A percentile compares a stretch with the other conserved stretches of the same genome.
Conservation (phyloP, 208 protist species). For the Trypanosoma vivax region DNA sequence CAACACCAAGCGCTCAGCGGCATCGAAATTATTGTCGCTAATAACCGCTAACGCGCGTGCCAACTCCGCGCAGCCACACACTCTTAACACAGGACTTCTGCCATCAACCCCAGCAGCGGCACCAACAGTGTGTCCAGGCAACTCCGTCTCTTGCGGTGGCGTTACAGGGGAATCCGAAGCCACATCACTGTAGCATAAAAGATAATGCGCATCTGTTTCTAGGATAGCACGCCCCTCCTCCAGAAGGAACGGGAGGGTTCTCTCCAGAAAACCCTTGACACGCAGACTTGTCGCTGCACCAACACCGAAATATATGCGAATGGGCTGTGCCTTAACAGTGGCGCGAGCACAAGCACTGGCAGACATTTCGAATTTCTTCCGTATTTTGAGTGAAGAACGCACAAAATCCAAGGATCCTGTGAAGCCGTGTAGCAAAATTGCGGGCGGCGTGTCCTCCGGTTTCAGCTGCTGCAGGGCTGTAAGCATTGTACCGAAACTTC, state of each 20-base stretch:
- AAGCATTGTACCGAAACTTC: constrained; percentile 57
- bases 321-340: constrained; percentile 1
- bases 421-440: constrained; percentile 80
- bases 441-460: constrained; percentile 41
- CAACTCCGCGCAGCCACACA: no score
- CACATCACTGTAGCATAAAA: not conserved
- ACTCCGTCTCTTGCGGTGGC: not conserved
- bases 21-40: no score
- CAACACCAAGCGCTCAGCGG: no score
- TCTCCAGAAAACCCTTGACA: constrained; percentile 40
- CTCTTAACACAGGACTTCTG: no score
- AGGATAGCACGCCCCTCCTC: constrained; percentile 32
- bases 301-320: constrained; percentile 60
- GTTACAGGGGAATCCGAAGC: not conserved
- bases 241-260: constrained; percentile 50
- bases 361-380: constrained; percentile 20
- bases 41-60: no score
- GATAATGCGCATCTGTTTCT: constrained; percentile 53
- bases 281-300: constrained; percentile 44
- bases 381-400: constrained; percentile 50
- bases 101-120: no score
- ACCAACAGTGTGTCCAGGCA: no score
- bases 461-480: constrained; percentile 25
- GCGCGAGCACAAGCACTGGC: not conserved
- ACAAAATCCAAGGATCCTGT: constrained; percentile 64